Evolutionary conservation across 2,329 filamentous ascomycete species (phyloP), one percentile per base, ranked within the genome.

Genomic region (Neofusicoccum umdonicola): DNA sequence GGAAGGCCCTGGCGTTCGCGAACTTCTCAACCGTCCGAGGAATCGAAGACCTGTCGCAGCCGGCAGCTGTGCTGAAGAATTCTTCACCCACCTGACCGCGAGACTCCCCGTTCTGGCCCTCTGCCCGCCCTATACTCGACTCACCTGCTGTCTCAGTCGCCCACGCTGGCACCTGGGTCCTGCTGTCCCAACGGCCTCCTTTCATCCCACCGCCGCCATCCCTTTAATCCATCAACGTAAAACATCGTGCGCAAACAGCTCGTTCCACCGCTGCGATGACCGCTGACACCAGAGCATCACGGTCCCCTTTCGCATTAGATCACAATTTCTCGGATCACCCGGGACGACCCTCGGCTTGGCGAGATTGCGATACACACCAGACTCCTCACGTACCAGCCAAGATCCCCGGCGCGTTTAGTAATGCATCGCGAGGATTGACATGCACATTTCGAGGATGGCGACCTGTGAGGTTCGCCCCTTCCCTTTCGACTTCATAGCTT

Each of bases 351-450:
- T 22, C 27, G 17, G 3, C 13, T 47, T 47, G 42, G 56, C 56
- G 56, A 60, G 56, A 60, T 60, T 60, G 56, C 56, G 56, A 60
- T 60, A 27, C 56, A 48, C 56, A n/a, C 22, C 42, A 47, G 34
- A 11, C 41, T 22, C 31, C 41, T 47, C 19, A 27, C 15, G 9
- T 60, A 39, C 37, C 22, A 17, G 13, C 41, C 42, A 37, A 56
- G 13, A 44, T 57, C 19, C 39, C 8, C 31, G 39, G 35, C 11
- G 12, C 13, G 6, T 19, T 41, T 19, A 22, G 17, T 41, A 56
- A 56, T 54, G 27, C 27, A 31, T 1, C 27, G 27, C 27, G 27
- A 31, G 37, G n/a, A 56, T 22, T 44, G 39, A 42, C 13, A 44
- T 51, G n/a, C 4, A 13, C 39, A 44, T 4, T 12, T 17, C 27